Conservation (phyloP, 371 early-diverging fungal genomes). For the Mortierella sp. region DNA sequence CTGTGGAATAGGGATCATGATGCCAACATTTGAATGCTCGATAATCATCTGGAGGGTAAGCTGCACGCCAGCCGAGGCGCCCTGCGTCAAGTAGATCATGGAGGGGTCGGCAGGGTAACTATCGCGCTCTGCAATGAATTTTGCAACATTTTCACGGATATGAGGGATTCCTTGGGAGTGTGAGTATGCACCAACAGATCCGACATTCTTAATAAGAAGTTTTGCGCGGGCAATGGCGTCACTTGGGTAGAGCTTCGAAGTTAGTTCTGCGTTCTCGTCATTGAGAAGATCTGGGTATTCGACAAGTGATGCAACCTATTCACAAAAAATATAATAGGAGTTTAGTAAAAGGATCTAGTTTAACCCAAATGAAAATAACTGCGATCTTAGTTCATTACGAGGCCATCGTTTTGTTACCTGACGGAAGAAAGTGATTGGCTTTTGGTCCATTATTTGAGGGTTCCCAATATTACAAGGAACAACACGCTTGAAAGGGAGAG, state of each 20-base stretch:
- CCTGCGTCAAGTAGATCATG: conserved; percentile 93
- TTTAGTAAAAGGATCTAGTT: not conserved
- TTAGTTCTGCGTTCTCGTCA: conserved; percentile 63
- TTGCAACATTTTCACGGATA: conserved; percentile 89
- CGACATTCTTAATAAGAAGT: conserved; percentile 72
- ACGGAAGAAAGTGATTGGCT: conserved; percentile 97
- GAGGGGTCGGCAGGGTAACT: conserved; percentile 87
- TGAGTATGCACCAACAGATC: conserved; percentile 92
- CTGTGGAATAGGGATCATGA: conserved; percentile 99
- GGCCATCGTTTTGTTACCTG: conserved; percentile 72
- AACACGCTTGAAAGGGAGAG: conserved; percentile 81
- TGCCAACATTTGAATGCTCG: conserved; percentile 82
- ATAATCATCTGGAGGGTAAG: conserved; percentile 86
- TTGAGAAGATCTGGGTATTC: conserved; percentile 89
- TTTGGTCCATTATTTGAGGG: conserved; percentile 95
- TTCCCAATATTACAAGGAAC: conserved; percentile 98
- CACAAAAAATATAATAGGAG: not conserved
- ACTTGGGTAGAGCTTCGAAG: conserved; percentile 77
- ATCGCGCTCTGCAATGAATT: conserved; percentile 86
- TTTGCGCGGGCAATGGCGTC: conserved; percentile 93
- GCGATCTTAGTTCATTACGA: not conserved
- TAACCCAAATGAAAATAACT: not conserved
- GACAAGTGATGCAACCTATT: conserved; percentile 84
- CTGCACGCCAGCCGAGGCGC: conserved; percentile 92
- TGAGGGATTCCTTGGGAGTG: conserved; percentile 93